Evolutionary conservation across 2,329 filamentous ascomycete genomes (phyloP), one percentile per base, ranked within the genome.

Genomic region (Colletotrichum gloeosporioides): DNA sequence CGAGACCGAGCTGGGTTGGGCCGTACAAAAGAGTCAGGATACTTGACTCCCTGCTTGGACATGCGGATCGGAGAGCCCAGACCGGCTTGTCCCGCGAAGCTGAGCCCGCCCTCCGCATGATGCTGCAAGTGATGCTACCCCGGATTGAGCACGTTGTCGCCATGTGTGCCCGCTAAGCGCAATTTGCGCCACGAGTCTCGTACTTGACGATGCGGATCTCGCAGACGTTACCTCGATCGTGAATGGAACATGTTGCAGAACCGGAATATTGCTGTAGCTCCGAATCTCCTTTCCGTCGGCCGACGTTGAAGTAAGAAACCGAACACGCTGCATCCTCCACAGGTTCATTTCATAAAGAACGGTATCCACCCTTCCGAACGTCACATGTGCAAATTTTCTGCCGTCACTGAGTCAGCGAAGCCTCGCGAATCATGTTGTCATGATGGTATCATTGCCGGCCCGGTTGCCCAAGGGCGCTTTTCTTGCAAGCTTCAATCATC

Each of bases 401-500:
- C 32, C 53, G 16, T 36, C 27, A 44, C 18, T 36, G 57, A 70
- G 68, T 70, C 57, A 63, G 68, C 36, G 27, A 63, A n/a, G n/a
- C 27, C 34, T 70, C 36, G 34, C 34, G 68, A 70, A 53, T 63
- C 57, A 39, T 62, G 57, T 39, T 32, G 36, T 70, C 29, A 53
- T 49, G 59, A 53, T 32, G 39, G 39, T 55, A 27, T 65, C 59
- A 22, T 71, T 27, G n/a, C 32, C 25, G 22, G 39, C 25, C 18
- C 34, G 12, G 15, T 31, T 10, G 12, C 16, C 85, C 27, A 62
- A 62, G 32, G 27, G 18, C 18, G 59, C 31, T n/a, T 62, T 62
- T 22, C 31, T 32, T 61, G 59, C 27, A 32, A 12, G 18, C 57
- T 31, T n/a, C n/a, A 83, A 84, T 87, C 29, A 70, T 39, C 89